Base-by-base conservation (phyloP, 331 rosid species). In the Arachis monticola region DNA sequence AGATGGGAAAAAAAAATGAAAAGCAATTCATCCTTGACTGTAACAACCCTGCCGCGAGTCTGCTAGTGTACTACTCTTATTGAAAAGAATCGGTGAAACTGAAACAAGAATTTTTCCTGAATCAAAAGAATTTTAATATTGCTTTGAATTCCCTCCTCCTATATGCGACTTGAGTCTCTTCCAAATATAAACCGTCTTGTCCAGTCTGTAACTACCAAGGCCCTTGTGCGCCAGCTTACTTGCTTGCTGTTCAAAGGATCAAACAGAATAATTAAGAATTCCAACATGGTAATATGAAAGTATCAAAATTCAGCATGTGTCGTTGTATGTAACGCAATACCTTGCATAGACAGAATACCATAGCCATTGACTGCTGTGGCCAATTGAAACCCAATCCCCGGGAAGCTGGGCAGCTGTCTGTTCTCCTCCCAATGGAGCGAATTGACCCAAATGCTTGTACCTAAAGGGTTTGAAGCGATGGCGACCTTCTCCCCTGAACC, bases 331-430 rank as follows among this genome's bases (percentile, higher is more conserved):
- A 56, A 66, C 4, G 48, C 55, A 58, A 14, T 79, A 92, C 99
- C 92, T 94, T 51, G 99, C 93, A 77, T 95, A 95, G 55, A 92
- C 96, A 75, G 99, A 95, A 81, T 95, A 95, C 99, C 99, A 95
- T 46, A 92, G 85, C 99, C 99, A 95, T 84, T 95, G 99, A 67
- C 88, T 79, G 87, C 99, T 95, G 51, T 82, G 90, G 50, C 99
- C 99, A 62, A 95, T 92, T 40, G 97, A 95, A 46, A 95, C 97
- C 92, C 97, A 90, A 80, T 95, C 99, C 17, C 97, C 97, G 3
- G 99, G 99, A 83, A 94, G 97, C 78, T 95, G 99, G 32, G 99
- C 97, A 5, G 99, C 99, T 70, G 97, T 92, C 84, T 92, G 91
- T 71, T 95, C 99, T 76, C 99, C 99, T 35, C 99, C 99, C 80